Base-by-base conservation (phyloP, 2,329 filamentous ascomycete species). In the Rosellinia necatrix region DNA sequence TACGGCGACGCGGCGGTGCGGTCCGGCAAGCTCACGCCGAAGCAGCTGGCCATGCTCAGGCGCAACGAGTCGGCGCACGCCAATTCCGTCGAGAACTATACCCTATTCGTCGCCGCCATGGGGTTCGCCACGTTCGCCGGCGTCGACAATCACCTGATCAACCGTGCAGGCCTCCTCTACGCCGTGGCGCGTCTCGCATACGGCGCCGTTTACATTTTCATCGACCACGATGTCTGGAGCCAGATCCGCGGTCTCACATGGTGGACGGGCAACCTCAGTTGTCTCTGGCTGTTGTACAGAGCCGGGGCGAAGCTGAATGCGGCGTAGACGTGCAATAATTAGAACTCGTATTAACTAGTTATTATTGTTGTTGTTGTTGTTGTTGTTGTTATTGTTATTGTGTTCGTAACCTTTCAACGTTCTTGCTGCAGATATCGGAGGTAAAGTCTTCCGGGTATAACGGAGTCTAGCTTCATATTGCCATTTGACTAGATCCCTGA, bases 1-100 rank as follows among this genome's bases (percentile, higher is more conserved):
- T 79, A 77, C 64, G 78, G 77, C 49, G 71, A 74, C 3, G 66
- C 64, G 5, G 75, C 76, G 7, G 72, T 79, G 13, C 65, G 63
- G 5, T 73, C 74, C 3, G 75, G 75, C 3, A 78, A 78, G 60
- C 68, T 81, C 38, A 78, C 74, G 0, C 71, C 70, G 32, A 59
- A 54, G 21, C 74, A 76, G 56, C 68, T 80, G 13, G 67, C 74
- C 3, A 75, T 73, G 68, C 63, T 81, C 15, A 71, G 71, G 46
- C 74, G 78, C 25, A 72, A 74, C 58, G 75, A 80, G 54, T 63
- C 70, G 4, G 77, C 76, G n/a, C 74, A 77, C 57, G 75, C 75
- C 10, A 81, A 81, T 51, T 72, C 75, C 0, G 72, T 79, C 2
- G 78, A 75, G 54, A 71, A 75, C 53, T 77, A 68, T 51, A 58